These are phyloP conservation scores for Urochloa ruziziensis DNA, from an alignment of 176 grass and related monocot species.

Conservation along the genomic window DNA sequence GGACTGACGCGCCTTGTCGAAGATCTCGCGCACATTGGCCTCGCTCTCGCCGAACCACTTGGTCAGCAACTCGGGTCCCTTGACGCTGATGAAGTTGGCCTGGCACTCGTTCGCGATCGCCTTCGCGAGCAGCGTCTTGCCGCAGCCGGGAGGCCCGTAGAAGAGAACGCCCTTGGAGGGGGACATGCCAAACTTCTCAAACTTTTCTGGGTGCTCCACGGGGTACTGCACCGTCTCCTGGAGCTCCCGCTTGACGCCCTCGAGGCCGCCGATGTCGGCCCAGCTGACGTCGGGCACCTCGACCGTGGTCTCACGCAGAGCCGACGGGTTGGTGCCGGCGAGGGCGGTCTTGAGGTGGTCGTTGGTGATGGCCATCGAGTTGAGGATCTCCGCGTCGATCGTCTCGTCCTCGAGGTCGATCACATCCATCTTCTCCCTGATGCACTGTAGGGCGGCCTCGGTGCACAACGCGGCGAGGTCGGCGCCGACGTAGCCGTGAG, in stretches of 20 bases:
- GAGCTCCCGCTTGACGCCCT: conserved; percentile 52
- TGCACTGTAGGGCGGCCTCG: conserved; percentile 64
- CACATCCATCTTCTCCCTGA: conserved; percentile 68
- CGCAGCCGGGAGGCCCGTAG: conserved; percentile 54
- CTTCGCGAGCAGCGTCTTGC: conserved; percentile 59
- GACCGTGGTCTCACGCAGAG: conserved; percentile 42
- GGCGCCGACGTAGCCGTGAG: conserved; percentile 54
- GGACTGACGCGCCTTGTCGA: conserved; percentile 60
- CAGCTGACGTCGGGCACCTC: conserved; percentile 42
- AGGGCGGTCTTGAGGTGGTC: conserved; percentile 59
- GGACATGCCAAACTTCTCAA: conserved; percentile 62
- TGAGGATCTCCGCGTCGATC: conserved; percentile 54
- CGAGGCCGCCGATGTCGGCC: conserved; percentile 43
- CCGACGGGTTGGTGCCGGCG: conserved; percentile 55
- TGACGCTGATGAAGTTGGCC: conserved; percentile 67
- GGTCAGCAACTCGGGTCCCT: conserved; percentile 58
- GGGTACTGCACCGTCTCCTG: conserved; percentile 67
- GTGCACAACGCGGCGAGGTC: conserved; percentile 56
- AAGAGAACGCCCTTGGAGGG: conserved; percentile 63
- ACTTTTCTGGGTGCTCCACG: conserved; percentile 61
- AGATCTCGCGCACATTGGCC: conserved; percentile 58
- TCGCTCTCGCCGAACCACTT: conserved; percentile 78
- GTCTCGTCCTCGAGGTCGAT: conserved; percentile 61
- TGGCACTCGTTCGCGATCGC: conserved; percentile 67
- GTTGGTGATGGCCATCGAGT: conserved; percentile 57